Percentiles rank a stretch among this genome's conserved stretches.
phyloP scores from a whole-genome alignment of 2,329 filamentous ascomycete genomes.

The Escovopsis weberi region DNA sequence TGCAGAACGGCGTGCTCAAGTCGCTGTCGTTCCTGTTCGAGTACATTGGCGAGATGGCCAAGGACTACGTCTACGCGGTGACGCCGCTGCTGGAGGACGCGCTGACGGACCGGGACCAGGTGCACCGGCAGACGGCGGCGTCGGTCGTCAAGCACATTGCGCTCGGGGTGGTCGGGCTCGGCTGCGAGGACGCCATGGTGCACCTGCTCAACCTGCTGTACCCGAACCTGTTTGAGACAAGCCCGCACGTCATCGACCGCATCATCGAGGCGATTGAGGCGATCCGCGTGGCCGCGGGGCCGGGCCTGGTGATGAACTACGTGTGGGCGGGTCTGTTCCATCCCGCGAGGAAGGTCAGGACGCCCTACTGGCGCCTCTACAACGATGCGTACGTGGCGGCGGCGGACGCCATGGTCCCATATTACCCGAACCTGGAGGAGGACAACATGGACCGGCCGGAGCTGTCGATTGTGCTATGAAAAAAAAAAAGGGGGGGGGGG shows the following conservation, averaged over 20 bases:
- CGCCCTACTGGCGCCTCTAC: slow-evolving; percentile 92
- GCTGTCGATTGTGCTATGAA: slow-evolving; percentile 66
- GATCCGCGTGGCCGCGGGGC: slow-evolving; percentile 82
- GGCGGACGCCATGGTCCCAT: slow-evolving; percentile 90
- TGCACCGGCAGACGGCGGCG: slow-evolving; percentile 91
- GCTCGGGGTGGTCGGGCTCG: slow-evolving; percentile 89
- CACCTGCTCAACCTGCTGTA: slow-evolving; percentile 93
- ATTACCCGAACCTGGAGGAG: slow-evolving; percentile 78
- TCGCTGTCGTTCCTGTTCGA: slow-evolving; percentile 95
- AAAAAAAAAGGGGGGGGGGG: background rate
- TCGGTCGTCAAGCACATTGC: slow-evolving; percentile 97
- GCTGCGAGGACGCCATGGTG: slow-evolving; percentile 96
- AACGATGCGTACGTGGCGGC: slow-evolving; percentile 93
- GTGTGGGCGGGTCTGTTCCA: slow-evolving; percentile 97
- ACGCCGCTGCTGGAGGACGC: slow-evolving; percentile 92
- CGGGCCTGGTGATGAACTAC: slow-evolving; percentile 91
- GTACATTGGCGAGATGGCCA: slow-evolving; percentile 99
- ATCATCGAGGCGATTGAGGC: slow-evolving; percentile 97
- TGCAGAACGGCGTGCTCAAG: slow-evolving; percentile 97
- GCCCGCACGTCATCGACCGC: slow-evolving; percentile 93
- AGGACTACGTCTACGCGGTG: slow-evolving; percentile 98
- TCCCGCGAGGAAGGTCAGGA: slow-evolving; percentile 83
- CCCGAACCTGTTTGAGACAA: slow-evolving; percentile 95
- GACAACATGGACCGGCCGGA: slow-evolving; percentile 68
- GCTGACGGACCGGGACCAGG: slow-evolving; percentile 93